Evolutionary conservation across 2,329 filamentous ascomycete genomes (phyloP), one percentile per base, ranked within the genome.

Genomic region (Paracoccidioides lutzii): DNA sequence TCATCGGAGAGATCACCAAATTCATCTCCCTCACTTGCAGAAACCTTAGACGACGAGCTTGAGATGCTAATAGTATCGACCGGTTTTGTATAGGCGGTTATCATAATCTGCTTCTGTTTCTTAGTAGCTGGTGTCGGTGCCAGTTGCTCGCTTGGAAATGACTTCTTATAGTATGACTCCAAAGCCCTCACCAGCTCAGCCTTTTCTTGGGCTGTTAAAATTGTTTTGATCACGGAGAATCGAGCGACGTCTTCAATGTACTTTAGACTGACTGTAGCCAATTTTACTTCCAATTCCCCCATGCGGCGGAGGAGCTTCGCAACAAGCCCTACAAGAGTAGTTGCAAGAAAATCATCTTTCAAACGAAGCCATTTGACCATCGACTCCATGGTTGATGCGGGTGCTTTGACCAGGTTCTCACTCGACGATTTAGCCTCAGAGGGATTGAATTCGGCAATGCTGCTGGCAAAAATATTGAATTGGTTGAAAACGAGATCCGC

Each of bases 301-400:
- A 98, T 76, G 28, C 89, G 84, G 12, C 81, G 81, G 40, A 98
- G 78, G 57, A 98, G 83, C 68, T 95, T 95, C 63, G 84, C 82
- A 37, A 96, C 81, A 33, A 97, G 80, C 33, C 83, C 84, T 51
- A 95, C 88, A 12, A 91, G 84, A 42, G 88, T 88, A 58, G 80
- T 83, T 40, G 93, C 84, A 6, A 98, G 79, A 70, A 90, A 96
- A 55, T 83, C 79, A 68, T 98, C 93, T 59, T 91, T 86, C 4
- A 98, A 78, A 56, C 93, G 83, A 55, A 98, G 80, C 89, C 95
- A 95, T 67, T 86, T 88, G 41, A 86, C 84, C 71, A 95, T 84
- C 14, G 73, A 75, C 58, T 82, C 82, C 67, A 85, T 80, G 9
- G 87, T 79, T 52, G 71, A 71, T 4, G 81, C 81, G 2, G 87